Evolutionary conservation across 345 rosid genomes (phyloP).

Genomic region (Brassica cretica): DNA sequence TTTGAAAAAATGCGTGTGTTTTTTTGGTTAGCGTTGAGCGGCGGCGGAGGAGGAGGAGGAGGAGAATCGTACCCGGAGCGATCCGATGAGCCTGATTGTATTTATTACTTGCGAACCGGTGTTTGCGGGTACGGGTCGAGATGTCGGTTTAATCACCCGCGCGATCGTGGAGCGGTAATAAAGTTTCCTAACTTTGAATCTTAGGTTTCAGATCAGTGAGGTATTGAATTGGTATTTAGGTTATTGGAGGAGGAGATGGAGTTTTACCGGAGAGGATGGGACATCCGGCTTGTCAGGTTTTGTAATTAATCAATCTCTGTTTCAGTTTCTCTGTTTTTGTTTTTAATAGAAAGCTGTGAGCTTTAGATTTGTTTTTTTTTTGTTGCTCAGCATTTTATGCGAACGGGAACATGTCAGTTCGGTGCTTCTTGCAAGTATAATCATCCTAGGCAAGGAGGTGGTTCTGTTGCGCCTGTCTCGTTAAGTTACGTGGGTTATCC

Average conservation of each 20-base stretch:
- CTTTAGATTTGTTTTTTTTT: neutral
- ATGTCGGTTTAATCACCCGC: conserved; percentile 98
- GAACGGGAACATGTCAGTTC: conserved; percentile 90
- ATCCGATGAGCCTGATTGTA: conserved; percentile 80
- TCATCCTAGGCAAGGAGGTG: conserved; percentile 82
- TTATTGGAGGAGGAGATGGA: conserved; percentile 52
- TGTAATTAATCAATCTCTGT: neutral
- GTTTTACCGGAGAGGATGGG: conserved; percentile 79
- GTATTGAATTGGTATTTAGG: conserved; percentile 46
- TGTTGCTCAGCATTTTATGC: conserved; percentile 67
- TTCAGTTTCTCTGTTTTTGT: neutral
- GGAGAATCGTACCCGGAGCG: conserved; percentile 72
- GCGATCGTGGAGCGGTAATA: conserved; percentile 69
- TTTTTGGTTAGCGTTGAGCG: conserved; percentile 44
- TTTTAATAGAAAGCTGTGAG: neutral
- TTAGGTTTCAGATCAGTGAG: conserved; percentile 12
- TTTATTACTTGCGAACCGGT: conserved; percentile 81
- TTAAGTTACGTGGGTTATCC: conserved; percentile 80
- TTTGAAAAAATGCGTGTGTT: conserved; percentile 2
- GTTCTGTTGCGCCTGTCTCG: conserved; percentile 56
- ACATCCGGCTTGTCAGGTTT: conserved; percentile 91
- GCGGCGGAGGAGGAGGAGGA: conserved; percentile 14
- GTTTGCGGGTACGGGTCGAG: conserved; percentile 76
- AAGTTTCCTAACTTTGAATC: conserved; percentile 19
- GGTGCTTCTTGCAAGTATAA: conserved; percentile 94